Conservation (phyloP, 2,329 filamentous ascomycete genomes). For the Sporothrix mexicana region DNA sequence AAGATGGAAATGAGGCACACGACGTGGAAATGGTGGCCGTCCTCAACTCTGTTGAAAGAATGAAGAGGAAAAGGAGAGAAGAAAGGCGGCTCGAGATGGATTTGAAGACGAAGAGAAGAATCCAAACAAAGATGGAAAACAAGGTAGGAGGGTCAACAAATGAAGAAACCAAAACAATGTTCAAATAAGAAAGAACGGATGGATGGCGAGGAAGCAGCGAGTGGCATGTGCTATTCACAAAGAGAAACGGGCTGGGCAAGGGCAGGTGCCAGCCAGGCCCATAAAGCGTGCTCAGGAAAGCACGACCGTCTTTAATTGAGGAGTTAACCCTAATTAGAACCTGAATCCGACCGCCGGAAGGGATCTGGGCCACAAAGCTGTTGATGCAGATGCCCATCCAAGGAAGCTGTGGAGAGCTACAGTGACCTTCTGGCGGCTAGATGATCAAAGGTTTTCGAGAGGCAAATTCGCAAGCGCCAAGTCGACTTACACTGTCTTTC, state of each 20-base stretch:
- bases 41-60: constrained; percentile 9
- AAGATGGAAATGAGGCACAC: constrained; percentile 18
- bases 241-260: not conserved
- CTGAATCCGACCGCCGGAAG: constrained; percentile 30
- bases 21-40: constrained; percentile 1
- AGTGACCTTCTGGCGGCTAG: constrained; percentile 12
- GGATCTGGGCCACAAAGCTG: constrained; percentile 16
- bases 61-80: not conserved
- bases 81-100: not conserved
- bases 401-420: constrained; percentile 9
- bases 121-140: not conserved
- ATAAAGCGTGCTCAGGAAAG: not conserved
- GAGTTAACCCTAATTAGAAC: constrained; percentile 7
- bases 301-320: constrained; percentile 6
- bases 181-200: constrained; percentile 11
- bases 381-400: not conserved
- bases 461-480: constrained; percentile 27
- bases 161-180: constrained; percentile 19
- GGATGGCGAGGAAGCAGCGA: constrained; percentile 3
- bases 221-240: constrained; percentile 12
- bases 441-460: constrained; percentile 17
- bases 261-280: not conserved
- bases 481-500: not conserved
- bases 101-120: not conserved
- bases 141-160: constrained; percentile 18